Base-by-base conservation (phyloP, 208 protist species). In the Porcisia hertigi region DNA sequence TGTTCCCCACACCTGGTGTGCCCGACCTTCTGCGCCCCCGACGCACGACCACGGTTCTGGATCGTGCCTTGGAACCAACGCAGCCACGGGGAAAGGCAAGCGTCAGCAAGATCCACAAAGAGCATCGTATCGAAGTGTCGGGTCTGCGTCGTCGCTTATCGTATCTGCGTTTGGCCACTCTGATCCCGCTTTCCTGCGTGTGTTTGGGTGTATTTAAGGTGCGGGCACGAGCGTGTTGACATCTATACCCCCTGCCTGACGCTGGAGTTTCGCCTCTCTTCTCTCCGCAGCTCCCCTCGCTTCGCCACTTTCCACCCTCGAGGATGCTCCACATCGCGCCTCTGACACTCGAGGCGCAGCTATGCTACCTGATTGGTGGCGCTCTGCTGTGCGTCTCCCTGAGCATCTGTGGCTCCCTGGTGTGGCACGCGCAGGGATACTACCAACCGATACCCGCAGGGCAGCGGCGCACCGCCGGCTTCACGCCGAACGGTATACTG, bases 311-410 rank as follows among this genome's bases (percentile, higher is more conserved):
- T 52, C 20, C 39, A 53, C 3, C 3, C 11, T 30, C n/a, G 41
- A 69, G 14, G 43, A 78, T 41, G 34, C n/a, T 75, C 49, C 76
- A 80, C 53, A 75, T 75, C 41, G 60, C 69, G 0, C 76, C 76
- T 23, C 53, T 80, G 43, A 80, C 67, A 47, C 76, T 66, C 30
- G 75, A 60, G 69, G 67, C 76, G 53, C 69, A 73, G 67, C 66
- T 80, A 69, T 45, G 49, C 54, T 80, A 75, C 62, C 57, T 75
- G n/a, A 54, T 53, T 18, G 57, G 18, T 18, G 76, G 47, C 18
- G 60, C 76, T 11, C 59, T 41, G 54, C 1, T 69, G 47, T 43
- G 67, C 18, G 6, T 69, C 20, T 53, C 30, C 8, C 39, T 80
- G 16, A 47, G 69, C 0, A 12, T 80, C 1, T 16, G 30, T 52